Evolutionary conservation across 2,329 filamentous ascomycete genomes (phyloP).

Genomic region (Arthrobotrys sphaeroides): DNA sequence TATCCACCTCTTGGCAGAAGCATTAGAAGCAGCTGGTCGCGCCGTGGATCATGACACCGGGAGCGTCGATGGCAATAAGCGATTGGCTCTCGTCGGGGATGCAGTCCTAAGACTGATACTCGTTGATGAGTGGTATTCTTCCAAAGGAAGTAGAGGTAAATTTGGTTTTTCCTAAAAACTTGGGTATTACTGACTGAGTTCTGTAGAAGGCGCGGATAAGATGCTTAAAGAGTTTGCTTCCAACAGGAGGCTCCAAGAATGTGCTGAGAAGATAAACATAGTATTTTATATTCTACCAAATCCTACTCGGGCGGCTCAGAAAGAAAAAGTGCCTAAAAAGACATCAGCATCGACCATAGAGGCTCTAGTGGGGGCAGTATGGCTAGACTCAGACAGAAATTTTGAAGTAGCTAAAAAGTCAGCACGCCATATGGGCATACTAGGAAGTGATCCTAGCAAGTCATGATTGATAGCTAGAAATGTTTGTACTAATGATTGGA

Average conservation of each 20-base stretch:
- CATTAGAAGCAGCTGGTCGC: slow-evolving; percentile 23
- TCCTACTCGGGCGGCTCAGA: too few species aligned
- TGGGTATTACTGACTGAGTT: neutral
- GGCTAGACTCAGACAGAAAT: too few species aligned
- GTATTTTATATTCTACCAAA: neutral
- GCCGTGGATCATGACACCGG: slow-evolving; percentile 7
- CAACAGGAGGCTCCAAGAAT: neutral
- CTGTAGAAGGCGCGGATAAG: neutral
- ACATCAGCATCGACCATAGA: too few species aligned
- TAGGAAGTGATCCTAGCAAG: too few species aligned
- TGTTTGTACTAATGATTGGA: too few species aligned
- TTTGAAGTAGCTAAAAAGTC: too few species aligned
- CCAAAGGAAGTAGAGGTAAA: neutral
- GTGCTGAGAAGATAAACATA: neutral
- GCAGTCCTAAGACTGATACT: neutral
- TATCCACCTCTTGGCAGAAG: slow-evolving; percentile 14
- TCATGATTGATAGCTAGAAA: too few species aligned
- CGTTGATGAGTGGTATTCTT: neutral
- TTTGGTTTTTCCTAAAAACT: neutral
- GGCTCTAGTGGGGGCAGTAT: too few species aligned
- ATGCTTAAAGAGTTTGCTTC: slow-evolving; percentile 1
- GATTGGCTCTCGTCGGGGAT: neutral
- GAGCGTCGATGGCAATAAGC: neutral
- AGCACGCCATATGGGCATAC: too few species aligned
- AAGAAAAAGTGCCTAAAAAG: too few species aligned